Conservation (phyloP, 2,329 filamentous ascomycete genomes). For the Fulvia fulva region DNA sequence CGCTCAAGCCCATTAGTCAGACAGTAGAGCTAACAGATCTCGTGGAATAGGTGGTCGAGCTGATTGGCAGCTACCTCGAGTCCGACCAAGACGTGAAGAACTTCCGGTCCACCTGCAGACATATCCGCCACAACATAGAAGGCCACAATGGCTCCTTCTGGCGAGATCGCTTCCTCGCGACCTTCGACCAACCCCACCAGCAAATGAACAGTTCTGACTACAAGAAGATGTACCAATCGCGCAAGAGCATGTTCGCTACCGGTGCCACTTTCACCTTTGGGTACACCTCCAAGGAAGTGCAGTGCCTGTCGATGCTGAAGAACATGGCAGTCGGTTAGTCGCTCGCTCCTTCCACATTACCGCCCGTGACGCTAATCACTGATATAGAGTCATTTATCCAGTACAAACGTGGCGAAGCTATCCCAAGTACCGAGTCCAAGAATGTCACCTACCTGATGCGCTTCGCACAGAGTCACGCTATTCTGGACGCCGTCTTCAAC, state of each 20-base stretch:
- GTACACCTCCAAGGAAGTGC: constrained; percentile 27
- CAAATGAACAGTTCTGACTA: constrained; percentile 30
- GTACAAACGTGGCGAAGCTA: background rate
- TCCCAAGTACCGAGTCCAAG: background rate
- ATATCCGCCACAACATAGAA: constrained; percentile 39
- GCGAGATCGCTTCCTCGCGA: constrained; percentile 41
- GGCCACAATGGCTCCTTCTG: constrained; percentile 44
- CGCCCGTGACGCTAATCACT: constrained; percentile 9
- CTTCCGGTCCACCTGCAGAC: constrained; percentile 40
- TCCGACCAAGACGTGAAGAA: constrained; percentile 42
- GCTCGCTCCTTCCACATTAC: background rate
- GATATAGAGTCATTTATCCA: constrained; percentile 34
- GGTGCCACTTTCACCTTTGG: constrained; percentile 28
- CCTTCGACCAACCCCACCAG: constrained; percentile 36
- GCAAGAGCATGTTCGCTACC: constrained; percentile 26
- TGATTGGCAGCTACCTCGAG: constrained; percentile 37
- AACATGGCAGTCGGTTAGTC: constrained; percentile 45
- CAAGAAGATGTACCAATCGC: constrained; percentile 36
- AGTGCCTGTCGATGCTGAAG: constrained; percentile 37
- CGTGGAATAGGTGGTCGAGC: constrained; percentile 37
- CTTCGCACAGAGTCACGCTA: constrained; percentile 5
- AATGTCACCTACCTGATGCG: background rate
- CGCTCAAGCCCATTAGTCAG: background rate
- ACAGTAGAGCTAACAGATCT: background rate
- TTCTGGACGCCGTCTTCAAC: constrained; percentile 5